Conservation (phyloP, 805 yeast genomes). For the Teunomyces kruisii region DNA sequence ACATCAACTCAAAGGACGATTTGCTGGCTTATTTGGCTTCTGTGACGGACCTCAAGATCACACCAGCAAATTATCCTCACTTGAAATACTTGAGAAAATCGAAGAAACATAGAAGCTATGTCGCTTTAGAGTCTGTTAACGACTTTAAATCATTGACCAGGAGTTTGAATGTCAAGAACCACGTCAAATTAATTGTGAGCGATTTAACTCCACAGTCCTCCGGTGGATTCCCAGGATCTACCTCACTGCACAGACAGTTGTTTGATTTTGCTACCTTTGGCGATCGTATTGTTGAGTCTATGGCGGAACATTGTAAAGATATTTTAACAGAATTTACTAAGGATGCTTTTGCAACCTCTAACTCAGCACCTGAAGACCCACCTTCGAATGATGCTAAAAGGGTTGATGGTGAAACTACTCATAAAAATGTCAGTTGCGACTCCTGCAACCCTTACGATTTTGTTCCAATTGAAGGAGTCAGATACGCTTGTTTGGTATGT, state of each 20-base stretch:
- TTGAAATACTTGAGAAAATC: conserved; percentile 37
- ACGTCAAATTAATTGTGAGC: conserved; percentile 33
- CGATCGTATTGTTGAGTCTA: conserved; percentile 27
- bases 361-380: not conserved
- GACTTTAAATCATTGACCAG: conserved; percentile 47
- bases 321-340: conserved; percentile 16
- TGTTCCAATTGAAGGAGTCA: conserved; percentile 42
- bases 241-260: not conserved
- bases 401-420: conserved; percentile 12
- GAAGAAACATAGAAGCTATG: conserved; percentile 43
- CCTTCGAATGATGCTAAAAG: not conserved
- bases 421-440: conserved; percentile 33
- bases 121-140: conserved; percentile 32
- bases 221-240: not conserved
- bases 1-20: conserved; percentile 7
- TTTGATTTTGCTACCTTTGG: conserved; percentile 24
- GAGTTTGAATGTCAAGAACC: conserved; percentile 49
- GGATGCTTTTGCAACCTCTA: conserved; percentile 2
- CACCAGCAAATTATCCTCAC: conserved; percentile 4
- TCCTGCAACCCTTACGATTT: conserved; percentile 26
- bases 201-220: conserved; percentile 10
- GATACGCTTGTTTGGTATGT: conserved; percentile 55
- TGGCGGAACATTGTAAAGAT: conserved; percentile 27
- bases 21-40: conserved; percentile 8
- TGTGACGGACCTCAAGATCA: conserved; percentile 2